phyloP scores from a whole-genome alignment of 1,284 basidiomycete genomes.

The Sporisorium reilianum region DNA sequence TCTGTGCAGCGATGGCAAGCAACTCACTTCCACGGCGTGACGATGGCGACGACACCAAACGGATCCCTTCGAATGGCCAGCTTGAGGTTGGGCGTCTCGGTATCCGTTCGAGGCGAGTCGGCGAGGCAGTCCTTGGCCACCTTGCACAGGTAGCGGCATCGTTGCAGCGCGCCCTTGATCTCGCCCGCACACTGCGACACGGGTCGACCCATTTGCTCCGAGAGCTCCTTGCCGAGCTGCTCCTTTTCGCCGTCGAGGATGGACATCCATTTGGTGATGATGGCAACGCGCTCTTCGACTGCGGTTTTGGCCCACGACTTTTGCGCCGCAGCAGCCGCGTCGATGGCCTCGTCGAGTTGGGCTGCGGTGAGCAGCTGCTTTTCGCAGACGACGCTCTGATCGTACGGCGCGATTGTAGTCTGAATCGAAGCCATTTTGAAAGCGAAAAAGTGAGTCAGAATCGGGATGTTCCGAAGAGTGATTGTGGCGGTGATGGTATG shows the following conservation, averaged over 20 bases:
- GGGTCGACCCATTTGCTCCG: constrained; percentile 86
- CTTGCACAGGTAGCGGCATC: constrained; percentile 84
- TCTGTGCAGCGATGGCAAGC: too few relatives aligned
- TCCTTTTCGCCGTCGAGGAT: constrained; percentile 76
- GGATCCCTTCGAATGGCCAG: constrained; percentile 85
- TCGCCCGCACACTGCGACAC: constrained; percentile 82
- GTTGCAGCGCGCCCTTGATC: constrained; percentile 81
- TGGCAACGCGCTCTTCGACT: constrained; percentile 78
- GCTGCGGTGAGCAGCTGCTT: constrained; percentile 69
- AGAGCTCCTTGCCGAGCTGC: constrained; percentile 81
- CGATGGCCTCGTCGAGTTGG: constrained; percentile 76
- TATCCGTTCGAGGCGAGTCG: constrained; percentile 80
- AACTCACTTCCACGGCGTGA: constrained; percentile 82
- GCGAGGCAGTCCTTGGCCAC: constrained; percentile 82
- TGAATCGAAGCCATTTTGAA: constrained; percentile 66
- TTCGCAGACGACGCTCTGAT: constrained; percentile 71
- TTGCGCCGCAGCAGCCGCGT: constrained; percentile 77
- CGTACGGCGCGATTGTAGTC: constrained; percentile 73
- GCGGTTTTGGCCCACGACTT: constrained; percentile 79
- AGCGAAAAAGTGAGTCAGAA: not conserved
- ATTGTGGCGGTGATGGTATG: constrained; percentile 8
- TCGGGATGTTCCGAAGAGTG: not conserved
- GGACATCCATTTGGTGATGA: constrained; percentile 80
- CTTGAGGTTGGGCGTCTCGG: constrained; percentile 83
- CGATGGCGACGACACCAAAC: constrained; percentile 86